Evolutionary conservation across 2,329 filamentous ascomycete genomes (phyloP).

Genomic region (Hypoxylon sp.): DNA sequence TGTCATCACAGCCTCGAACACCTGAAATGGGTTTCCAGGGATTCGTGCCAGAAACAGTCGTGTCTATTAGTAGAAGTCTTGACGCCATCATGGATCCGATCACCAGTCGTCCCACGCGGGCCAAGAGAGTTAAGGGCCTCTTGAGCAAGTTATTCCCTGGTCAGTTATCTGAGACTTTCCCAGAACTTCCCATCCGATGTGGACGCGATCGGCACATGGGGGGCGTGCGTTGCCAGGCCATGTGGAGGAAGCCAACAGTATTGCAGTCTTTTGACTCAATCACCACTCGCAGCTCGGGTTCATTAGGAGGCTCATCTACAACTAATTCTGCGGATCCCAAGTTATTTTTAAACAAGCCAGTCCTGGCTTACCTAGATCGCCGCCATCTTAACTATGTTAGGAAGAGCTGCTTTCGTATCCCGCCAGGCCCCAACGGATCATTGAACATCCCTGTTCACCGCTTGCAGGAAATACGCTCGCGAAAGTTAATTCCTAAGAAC

Average conservation of each 20-base stretch:
- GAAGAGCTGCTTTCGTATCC: slow-evolving; percentile 63
- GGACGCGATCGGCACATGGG: slow-evolving; percentile 62
- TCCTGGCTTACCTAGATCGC: slow-evolving; percentile 66
- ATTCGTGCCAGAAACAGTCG: slow-evolving; percentile 58
- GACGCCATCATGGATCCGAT: slow-evolving; percentile 59
- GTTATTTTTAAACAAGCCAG: slow-evolving; percentile 52
- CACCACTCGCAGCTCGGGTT: slow-evolving; percentile 55
- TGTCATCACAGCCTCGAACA: slow-evolving; percentile 54
- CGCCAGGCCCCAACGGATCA: slow-evolving; percentile 57
- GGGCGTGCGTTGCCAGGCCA: slow-evolving; percentile 63
- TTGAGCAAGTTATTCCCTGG: slow-evolving; percentile 62
- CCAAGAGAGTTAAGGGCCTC: slow-evolving; percentile 61
- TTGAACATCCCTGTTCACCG: slow-evolving; percentile 64
- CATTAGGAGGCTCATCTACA: slow-evolving; percentile 43
- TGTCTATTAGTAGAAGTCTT: slow-evolving; percentile 61
- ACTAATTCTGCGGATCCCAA: slow-evolving; percentile 39
- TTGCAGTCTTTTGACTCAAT: slow-evolving; percentile 56
- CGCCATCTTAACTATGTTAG: slow-evolving; percentile 63
- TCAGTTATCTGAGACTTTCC: slow-evolving; percentile 51
- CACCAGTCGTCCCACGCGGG: slow-evolving; percentile 55
- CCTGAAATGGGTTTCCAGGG: background rate
- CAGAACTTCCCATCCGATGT: slow-evolving; percentile 66
- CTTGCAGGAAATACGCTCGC: slow-evolving; percentile 64
- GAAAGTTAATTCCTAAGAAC: slow-evolving; percentile 63
- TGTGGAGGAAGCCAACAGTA: slow-evolving; percentile 62